Base-by-base conservation (phyloP, 148 eudicot genomes). In the Rhododendron vialii region DNA sequence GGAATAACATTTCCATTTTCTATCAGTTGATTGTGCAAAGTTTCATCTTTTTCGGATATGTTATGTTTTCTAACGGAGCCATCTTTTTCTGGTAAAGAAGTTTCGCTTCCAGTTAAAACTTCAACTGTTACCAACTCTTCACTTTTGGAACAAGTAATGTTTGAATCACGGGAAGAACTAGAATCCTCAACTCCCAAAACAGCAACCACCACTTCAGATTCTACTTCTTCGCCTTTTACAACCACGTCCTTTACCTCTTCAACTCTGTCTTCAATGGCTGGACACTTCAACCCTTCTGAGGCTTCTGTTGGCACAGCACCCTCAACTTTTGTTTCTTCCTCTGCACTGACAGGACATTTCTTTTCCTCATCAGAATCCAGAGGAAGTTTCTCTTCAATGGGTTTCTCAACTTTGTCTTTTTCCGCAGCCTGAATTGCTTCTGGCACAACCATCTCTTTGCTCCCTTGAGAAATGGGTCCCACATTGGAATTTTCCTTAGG, bases 401-500 rank as follows among this genome's bases (percentile, higher is more conserved):
- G 81, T 57, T 86, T 89, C 65, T 86, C 83, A 87, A 78, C 86
- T 78, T 86, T 77, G 41, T 78, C 89, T 83, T 87, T 88, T 28
- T 88, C 85, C 22, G n/a, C 43, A 80, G 69, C 85, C 73, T 55
- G 83, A 84, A 83, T 79, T 67, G 89, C 82, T 86, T 85, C 91
- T 61, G 83, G 28, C 41, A 30, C 83, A 88, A 80, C 43, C 22
- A 17, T 86, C 83, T 86, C 90, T 80, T 84, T 53, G 50, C 35
- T 69, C 43, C n/a, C 79, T 14, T 82, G 82, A 74, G 55, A 67
- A 82, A 74, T 88, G 87, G 83, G 83, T 84, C 88, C 91, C 1
- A 8, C 17, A 5, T 87, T 30, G 43, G 86, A 71, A 84, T 65
- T 83, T 7, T 93, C 96, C 84, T 89, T 90, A 41, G 92, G 88